Percentiles rank a stretch among this genome's conserved stretches.
These are phyloP conservation scores for Pleoardoris graminearum DNA, from an alignment of 2,329 filamentous ascomycete species.

Conservation along the genomic window DNA sequence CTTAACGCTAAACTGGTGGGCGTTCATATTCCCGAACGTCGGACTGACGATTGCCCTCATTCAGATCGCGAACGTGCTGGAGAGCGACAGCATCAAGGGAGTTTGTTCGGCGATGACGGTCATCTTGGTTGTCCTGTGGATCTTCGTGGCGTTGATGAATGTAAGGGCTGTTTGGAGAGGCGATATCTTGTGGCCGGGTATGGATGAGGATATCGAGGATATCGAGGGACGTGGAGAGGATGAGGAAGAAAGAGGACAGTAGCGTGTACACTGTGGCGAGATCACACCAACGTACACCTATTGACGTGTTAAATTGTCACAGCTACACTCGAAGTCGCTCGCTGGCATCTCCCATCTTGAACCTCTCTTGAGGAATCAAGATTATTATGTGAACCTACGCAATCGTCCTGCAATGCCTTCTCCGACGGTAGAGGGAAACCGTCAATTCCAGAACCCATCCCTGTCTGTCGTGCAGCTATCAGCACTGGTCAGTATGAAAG, in stretches of 20 bases:
- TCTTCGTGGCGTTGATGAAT: constrained; percentile 57
- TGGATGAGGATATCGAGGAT: constrained; percentile 60
- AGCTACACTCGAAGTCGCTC: too few species aligned
- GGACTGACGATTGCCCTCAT: constrained; percentile 61
- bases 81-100: constrained; percentile 56
- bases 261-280: too few species aligned
- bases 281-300: too few species aligned
- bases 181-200: constrained; percentile 61
- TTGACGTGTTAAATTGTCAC: too few species aligned
- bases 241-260: constrained; percentile 4
- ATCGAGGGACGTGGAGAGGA: constrained; percentile 19
- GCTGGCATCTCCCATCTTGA: too few species aligned
- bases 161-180: constrained; percentile 52
- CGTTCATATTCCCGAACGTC: constrained; percentile 66
- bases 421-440: too few species aligned
- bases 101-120: constrained; percentile 60
- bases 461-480: too few species aligned
- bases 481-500: too few species aligned
- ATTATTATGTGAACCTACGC: too few species aligned
- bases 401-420: too few species aligned
- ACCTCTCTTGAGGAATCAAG: too few species aligned
- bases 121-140: constrained; percentile 57
- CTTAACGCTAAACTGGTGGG: constrained; percentile 52
- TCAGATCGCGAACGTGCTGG: constrained; percentile 57
- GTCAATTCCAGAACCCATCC: too few species aligned